phyloP scores from a whole-genome alignment of 73 alveolate species.

The Chromera velia region DNA sequence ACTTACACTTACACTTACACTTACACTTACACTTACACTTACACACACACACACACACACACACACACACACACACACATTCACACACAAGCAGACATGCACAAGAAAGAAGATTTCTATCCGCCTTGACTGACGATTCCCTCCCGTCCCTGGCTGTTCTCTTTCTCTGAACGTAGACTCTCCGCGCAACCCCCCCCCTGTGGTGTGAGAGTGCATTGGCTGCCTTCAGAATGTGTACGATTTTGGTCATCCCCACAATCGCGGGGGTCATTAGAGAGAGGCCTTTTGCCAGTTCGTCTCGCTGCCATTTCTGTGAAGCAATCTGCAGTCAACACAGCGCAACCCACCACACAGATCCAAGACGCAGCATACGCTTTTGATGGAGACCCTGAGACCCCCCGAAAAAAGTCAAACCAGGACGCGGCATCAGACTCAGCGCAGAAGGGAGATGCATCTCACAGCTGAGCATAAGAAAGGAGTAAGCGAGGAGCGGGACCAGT shows the following conservation, averaged over 20 bases:
- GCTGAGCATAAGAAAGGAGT: too few relatives aligned
- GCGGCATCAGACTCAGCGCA: too few relatives aligned
- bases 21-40: too few relatives aligned
- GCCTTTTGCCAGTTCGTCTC: background rate
- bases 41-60: background rate
- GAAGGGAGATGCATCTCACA: too few relatives aligned
- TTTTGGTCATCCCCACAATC: background rate
- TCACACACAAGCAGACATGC: background rate
- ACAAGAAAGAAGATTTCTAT: background rate
- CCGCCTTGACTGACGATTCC: background rate
- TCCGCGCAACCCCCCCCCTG: background rate
- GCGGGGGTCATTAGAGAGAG: background rate
- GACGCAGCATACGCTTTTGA: too few relatives aligned
- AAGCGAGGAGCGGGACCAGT: too few relatives aligned
- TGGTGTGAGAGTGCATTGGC: background rate
- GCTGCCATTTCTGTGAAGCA: background rate
- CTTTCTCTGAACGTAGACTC: background rate
- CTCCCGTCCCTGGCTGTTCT: background rate
- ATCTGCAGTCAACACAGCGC: too few relatives aligned
- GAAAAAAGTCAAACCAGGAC: too few relatives aligned
- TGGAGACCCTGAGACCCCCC: too few relatives aligned
- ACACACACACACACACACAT: background rate
- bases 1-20: too few relatives aligned
- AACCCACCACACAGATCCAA: too few relatives aligned
- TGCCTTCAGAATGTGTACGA: background rate